phyloP scores from a whole-genome alignment of 257 asterid genomes.

The Gentiana macrophylla region DNA sequence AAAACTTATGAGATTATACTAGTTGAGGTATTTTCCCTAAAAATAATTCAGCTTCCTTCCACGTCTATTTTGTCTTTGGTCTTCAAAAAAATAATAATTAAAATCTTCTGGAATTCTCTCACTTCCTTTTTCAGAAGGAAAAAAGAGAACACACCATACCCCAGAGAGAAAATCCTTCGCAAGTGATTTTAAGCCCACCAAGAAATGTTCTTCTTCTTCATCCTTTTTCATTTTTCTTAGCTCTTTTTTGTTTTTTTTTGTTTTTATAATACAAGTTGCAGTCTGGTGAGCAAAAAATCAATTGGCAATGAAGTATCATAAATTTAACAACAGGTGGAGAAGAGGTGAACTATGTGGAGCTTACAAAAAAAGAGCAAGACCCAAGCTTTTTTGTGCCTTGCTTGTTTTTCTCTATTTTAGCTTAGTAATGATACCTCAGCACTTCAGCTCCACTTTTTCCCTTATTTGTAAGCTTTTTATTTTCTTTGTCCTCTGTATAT shows the following conservation, averaged over 20 bases:
- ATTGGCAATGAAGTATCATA: slow-evolving; percentile 13
- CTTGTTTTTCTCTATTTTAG: slow-evolving; percentile 43
- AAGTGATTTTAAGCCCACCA: too few species aligned
- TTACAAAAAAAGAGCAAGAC: slow-evolving; percentile 35
- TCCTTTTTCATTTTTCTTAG: too few species aligned
- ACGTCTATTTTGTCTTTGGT: background rate
- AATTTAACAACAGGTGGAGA: slow-evolving; percentile 3
- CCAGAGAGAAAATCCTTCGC: background rate
- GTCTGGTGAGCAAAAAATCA: background rate
- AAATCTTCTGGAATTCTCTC: background rate
- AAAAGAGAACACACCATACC: background rate
- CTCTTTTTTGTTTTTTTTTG: background rate
- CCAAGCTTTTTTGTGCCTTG: slow-evolving; percentile 37
- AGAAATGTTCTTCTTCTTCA: too few species aligned
- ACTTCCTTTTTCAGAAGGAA: too few species aligned
- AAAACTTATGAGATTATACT: too few species aligned
- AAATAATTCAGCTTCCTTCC: slow-evolving; percentile 6
- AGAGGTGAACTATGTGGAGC: slow-evolving; percentile 19
- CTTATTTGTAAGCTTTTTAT: slow-evolving; percentile 44
- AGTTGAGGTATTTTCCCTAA: background rate
- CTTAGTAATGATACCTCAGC: slow-evolving; percentile 33
- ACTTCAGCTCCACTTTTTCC: slow-evolving; percentile 31
- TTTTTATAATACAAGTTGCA: background rate
- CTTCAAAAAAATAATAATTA: slow-evolving; percentile 2
- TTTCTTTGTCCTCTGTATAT: slow-evolving; percentile 2